phyloP scores from a whole-genome alignment of 371 early-diverging fungal species.

The Lichtheimia corymbifera region DNA sequence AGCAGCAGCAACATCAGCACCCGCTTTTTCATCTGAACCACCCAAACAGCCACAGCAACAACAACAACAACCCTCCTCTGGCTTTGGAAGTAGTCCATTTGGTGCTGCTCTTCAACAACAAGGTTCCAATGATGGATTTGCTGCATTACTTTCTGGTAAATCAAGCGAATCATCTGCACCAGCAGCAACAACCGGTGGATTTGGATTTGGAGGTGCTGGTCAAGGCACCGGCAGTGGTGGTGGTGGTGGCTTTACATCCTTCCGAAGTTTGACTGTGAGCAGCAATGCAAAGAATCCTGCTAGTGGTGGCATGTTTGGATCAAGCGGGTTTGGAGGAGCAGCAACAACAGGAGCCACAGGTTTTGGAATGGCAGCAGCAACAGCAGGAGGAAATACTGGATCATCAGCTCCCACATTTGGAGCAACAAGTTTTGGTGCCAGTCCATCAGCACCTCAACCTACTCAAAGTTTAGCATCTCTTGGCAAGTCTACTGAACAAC shows the following conservation, averaged over 20 bases:
- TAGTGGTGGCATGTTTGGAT: slow-evolving; percentile 13
- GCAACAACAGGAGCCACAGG: slow-evolving; percentile 6
- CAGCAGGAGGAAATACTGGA: neutral
- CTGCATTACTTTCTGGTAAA: slow-evolving; percentile 2
- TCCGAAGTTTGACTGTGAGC: slow-evolving; percentile 3
- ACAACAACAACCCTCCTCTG: neutral
- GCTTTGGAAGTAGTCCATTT: slow-evolving; percentile 23
- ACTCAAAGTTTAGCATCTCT: slow-evolving; percentile 17
- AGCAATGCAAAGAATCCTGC: slow-evolving; percentile 1
- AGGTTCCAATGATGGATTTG: neutral
- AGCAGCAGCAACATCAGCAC: slow-evolving; percentile 5
- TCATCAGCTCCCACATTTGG: slow-evolving; percentile 2
- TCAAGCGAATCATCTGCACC: neutral
- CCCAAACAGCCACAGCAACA: neutral
- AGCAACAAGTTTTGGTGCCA: slow-evolving; percentile 11
- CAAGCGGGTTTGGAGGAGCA: slow-evolving; percentile 12
- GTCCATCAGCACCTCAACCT: slow-evolving; percentile 8
- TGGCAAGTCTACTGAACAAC: slow-evolving; percentile 5
- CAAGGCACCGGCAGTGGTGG: neutral
- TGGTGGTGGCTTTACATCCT: slow-evolving; percentile 4
- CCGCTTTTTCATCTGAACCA: neutral
- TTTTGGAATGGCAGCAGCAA: slow-evolving; percentile 2
- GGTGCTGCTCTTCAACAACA: slow-evolving; percentile 20
- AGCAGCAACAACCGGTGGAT: neutral
- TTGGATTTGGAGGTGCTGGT: neutral